Conservation (phyloP, 768 basidiomycete genomes). For the Crepidotus variabilis region DNA sequence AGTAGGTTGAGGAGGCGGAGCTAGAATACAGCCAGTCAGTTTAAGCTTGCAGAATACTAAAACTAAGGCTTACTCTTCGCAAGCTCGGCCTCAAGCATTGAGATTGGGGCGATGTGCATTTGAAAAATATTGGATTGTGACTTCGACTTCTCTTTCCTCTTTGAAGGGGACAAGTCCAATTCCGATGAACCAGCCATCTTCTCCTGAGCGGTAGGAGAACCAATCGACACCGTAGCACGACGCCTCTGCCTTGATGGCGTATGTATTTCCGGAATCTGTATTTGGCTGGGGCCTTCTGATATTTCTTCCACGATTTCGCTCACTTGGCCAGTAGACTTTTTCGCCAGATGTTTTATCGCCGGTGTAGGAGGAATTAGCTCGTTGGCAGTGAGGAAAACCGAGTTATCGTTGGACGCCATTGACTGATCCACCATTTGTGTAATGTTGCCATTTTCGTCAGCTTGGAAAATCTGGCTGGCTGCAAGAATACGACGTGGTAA, state of each 20-base stretch:
- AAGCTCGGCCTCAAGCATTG: constrained; percentile 62
- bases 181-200: constrained; percentile 12
- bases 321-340: constrained; percentile 7
- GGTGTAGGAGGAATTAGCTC: constrained; percentile 10
- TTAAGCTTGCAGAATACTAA: neutral
- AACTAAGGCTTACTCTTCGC: constrained; percentile 48
- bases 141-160: constrained; percentile 60
- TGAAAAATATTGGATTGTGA: constrained; percentile 63
- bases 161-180: constrained; percentile 51
- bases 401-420: constrained; percentile 28
- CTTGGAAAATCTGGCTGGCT: constrained; percentile 66
- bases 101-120: constrained; percentile 63
- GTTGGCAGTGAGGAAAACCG: constrained; percentile 25
- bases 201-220: constrained; percentile 44
- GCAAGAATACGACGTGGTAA: constrained; percentile 61
- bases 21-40: constrained; percentile 19
- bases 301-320: constrained; percentile 9
- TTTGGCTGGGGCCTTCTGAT: constrained; percentile 21
- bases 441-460: constrained; percentile 38
- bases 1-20: constrained; percentile 37
- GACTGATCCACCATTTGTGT: constrained; percentile 28
- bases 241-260: constrained; percentile 41
- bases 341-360: constrained; percentile 3
- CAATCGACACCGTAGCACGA: constrained; percentile 66
- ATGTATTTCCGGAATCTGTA: constrained; percentile 30